Conservation (phyloP, 108 stramenopile species). For the Seminavis robusta region DNA sequence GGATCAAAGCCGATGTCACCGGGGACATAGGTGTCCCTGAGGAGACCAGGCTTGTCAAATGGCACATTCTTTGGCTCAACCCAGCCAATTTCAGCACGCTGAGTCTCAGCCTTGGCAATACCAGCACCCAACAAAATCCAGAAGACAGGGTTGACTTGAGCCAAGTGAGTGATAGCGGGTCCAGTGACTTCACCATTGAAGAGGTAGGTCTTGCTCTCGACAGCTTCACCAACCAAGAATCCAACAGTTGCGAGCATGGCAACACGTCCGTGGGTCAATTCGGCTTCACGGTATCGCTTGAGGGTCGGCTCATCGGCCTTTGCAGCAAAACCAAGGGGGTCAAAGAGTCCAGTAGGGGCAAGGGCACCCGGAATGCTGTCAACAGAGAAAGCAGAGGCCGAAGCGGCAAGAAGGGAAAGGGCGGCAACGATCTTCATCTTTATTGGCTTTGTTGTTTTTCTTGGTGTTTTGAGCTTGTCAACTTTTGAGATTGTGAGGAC, state of each 20-base stretch:
- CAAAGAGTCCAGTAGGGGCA: slow-evolving; percentile 49
- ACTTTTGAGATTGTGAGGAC: too few relatives aligned
- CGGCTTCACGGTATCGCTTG: too few relatives aligned
- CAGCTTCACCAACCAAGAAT: too few relatives aligned
- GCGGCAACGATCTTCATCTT: slow-evolving; percentile 36
- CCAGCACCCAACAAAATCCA: slow-evolving; percentile 48
- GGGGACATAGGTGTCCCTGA: slow-evolving; percentile 68
- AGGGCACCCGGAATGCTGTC: slow-evolving; percentile 52
- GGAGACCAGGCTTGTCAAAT: slow-evolving; percentile 56
- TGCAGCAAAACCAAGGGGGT: slow-evolving; percentile 65
- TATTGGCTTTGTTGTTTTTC: too few relatives aligned
- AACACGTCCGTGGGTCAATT: slow-evolving; percentile 70
- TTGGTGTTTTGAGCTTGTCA: too few relatives aligned
- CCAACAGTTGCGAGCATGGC: too few relatives aligned
- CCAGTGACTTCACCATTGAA: too few relatives aligned
- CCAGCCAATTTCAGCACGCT: slow-evolving; percentile 64
- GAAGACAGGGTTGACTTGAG: too few relatives aligned
- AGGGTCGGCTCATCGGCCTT: slow-evolving; percentile 60
- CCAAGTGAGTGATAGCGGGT: too few relatives aligned
- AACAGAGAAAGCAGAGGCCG: too few relatives aligned
- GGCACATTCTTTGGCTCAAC: too few relatives aligned
- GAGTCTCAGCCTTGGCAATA: slow-evolving; percentile 47
- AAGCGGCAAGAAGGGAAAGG: slow-evolving; percentile 19
- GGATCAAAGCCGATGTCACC: slow-evolving; percentile 86
- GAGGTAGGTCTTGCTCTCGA: slow-evolving; percentile 58